Evolutionary conservation across 768 basidiomycete species (phyloP).

Genomic region (Macrolepiota albuminosa): DNA sequence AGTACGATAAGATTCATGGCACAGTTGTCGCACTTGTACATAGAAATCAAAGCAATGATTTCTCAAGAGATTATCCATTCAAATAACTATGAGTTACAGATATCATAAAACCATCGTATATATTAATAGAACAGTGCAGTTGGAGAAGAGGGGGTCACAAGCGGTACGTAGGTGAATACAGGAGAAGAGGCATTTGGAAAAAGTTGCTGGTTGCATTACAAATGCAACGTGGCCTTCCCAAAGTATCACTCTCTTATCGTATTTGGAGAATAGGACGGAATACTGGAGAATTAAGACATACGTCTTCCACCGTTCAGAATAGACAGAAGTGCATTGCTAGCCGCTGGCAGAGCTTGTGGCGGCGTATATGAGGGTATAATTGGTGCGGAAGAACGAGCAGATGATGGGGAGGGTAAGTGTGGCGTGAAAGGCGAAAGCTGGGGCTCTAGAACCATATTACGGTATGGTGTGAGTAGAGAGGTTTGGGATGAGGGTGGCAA

Average conservation of each 20-base stretch:
- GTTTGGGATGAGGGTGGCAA: neutral
- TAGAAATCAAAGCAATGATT: too few relatives aligned
- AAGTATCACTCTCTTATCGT: neutral
- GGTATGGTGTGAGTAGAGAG: neutral
- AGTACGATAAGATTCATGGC: too few relatives aligned
- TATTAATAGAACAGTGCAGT: neutral
- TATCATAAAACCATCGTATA: neutral
- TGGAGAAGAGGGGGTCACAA: neutral
- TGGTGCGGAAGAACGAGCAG: neutral
- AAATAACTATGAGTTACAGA: neutral
- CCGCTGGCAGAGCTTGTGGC: conserved; percentile 1
- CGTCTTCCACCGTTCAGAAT: conserved; percentile 15
- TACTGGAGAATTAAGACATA: conserved; percentile 3
- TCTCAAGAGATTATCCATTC: too few relatives aligned
- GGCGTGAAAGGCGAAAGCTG: neutral
- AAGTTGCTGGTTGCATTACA: neutral
- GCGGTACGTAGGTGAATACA: neutral
- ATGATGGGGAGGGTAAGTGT: neutral
- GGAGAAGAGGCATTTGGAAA: neutral
- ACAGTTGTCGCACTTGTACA: too few relatives aligned
- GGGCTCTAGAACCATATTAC: neutral
- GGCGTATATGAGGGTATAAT: conserved; percentile 1
- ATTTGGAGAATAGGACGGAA: conserved; percentile 2
- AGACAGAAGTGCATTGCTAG: conserved; percentile 14
- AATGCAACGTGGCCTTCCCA: neutral